These are phyloP conservation scores for Plectosphaerella plurivora DNA, from an alignment of 2,329 filamentous ascomycete species.

Conservation along the genomic window DNA sequence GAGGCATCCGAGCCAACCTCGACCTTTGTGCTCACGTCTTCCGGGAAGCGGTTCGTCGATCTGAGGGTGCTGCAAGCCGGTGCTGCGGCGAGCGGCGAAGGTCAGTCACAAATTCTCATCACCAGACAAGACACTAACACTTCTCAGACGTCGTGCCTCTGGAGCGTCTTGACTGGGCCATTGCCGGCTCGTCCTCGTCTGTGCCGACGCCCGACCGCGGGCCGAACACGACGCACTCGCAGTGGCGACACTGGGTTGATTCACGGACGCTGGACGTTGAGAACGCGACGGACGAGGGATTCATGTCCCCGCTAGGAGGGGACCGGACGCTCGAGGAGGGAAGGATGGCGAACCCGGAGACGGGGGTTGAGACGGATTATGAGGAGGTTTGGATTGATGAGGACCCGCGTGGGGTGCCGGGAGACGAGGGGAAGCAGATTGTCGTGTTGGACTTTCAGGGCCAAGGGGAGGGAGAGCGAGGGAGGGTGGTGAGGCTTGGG, in stretches of 20 bases:
- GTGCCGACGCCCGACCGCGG: slow-evolving; percentile 2
- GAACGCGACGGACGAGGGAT: slow-evolving; percentile 46
- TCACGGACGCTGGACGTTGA: slow-evolving; percentile 37
- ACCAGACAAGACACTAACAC: not conserved
- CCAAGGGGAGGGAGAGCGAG: slow-evolving; percentile 28
- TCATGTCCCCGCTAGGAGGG: slow-evolving; percentile 42
- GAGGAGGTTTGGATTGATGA: slow-evolving; percentile 63
- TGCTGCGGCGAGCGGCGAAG: slow-evolving; percentile 10
- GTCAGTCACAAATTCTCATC: not conserved
- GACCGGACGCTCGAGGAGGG: slow-evolving; percentile 51
- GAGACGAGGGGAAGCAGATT: slow-evolving; percentile 7
- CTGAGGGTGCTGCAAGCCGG: slow-evolving; percentile 44
- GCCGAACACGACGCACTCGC: slow-evolving; percentile 24
- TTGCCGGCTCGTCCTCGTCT: slow-evolving; percentile 51
- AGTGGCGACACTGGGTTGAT: slow-evolving; percentile 59
- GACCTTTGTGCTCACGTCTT: slow-evolving; percentile 61
- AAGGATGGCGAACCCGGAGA: slow-evolving; percentile 53
- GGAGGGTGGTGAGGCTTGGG: slow-evolving; percentile 50
- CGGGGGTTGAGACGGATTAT: slow-evolving; percentile 47
- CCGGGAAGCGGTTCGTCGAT: slow-evolving; percentile 54
- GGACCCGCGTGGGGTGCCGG: slow-evolving; percentile 16
- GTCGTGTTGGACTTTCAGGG: slow-evolving; percentile 35
- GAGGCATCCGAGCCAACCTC: slow-evolving; percentile 54
- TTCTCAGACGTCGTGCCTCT: slow-evolving; percentile 2
- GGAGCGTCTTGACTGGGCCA: slow-evolving; percentile 58